A percentile compares a stretch with the other conserved stretches of the same genome.
phyloP scores from a whole-genome alignment of 352 stramenopile species.

The Blastocystis sp. region DNA sequence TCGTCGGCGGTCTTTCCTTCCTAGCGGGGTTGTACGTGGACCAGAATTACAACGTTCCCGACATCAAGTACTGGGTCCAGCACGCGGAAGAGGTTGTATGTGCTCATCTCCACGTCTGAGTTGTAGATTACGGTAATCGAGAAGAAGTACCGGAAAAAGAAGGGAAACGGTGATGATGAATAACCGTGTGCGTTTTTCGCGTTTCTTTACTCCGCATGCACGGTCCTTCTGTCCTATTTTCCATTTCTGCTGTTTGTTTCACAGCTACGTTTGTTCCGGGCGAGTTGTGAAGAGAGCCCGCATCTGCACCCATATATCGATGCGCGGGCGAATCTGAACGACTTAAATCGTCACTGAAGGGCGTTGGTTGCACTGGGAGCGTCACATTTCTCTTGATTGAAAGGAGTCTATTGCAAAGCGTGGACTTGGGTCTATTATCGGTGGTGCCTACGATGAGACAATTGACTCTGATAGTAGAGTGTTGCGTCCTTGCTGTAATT shows the following conservation, averaged over 20 bases:
- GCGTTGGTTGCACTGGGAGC: too few relatives aligned
- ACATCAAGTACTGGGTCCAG: slow-evolving; percentile 56
- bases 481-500: too few relatives aligned
- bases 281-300: too few relatives aligned
- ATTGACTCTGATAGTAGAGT: too few relatives aligned
- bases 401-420: too few relatives aligned
- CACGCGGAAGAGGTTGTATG: slow-evolving; percentile 43
- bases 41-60: slow-evolving; percentile 69
- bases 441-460: too few relatives aligned
- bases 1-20: slow-evolving; percentile 34
- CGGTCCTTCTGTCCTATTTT: background rate
- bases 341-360: too few relatives aligned
- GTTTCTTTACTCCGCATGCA: background rate
- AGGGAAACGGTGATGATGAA: slow-evolving; percentile 11
- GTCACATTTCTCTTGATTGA: too few relatives aligned
- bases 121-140: slow-evolving; percentile 35
- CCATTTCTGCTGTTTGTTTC: background rate
- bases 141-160: slow-evolving; percentile 56
- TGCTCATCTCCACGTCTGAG: background rate
- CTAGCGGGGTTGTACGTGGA: slow-evolving; percentile 55
- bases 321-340: too few relatives aligned
- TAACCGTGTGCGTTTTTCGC: background rate
- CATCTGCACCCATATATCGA: too few relatives aligned
- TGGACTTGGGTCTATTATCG: too few relatives aligned
- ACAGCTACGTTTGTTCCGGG: background rate